Base-by-base conservation (phyloP, 2,329 filamentous ascomycete genomes). In the Fusarium pseudograminearum region DNA sequence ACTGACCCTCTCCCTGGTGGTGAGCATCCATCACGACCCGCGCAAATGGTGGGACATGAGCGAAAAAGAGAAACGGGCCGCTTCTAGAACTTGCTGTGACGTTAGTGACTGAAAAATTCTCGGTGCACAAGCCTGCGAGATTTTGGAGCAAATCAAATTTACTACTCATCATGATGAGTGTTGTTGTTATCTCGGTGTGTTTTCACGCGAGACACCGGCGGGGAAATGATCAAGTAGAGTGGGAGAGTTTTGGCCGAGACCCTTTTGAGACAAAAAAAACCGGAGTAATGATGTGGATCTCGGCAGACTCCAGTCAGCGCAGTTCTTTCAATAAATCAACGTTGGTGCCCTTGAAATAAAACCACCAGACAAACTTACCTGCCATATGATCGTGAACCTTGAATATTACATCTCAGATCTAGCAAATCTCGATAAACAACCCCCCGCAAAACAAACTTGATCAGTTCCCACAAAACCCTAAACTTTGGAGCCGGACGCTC, bases 161-260 rank as follows among this genome's bases (percentile, higher is more conserved):
- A 36, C 42, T 42, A n/a, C 14, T 30, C 36, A 48, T 30, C 36
- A 48, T 61, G 45, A 60, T 62, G 59, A 31, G 55, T 64, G 44
- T 48, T 30, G 24, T 56, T 31, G 33, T 20, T 48, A 50, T 59
- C 73, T 75, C 73, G 73, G 73, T 34, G 41, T 59, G 28, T 42
- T 73, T 74, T 75, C 41, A 65, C 61, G 70, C 73, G 73, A 74
- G 56, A 45, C 64, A 44, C 72, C 71, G 71, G 70, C 61, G 72
- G 70, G 58, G 70, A 56, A 60, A 18, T 46, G 16, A 14, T n/a
- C 12, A 36, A 28, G 31, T 47, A 56, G 51, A 63, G 31, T 41
- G 34, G 47, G 45, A 57, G 42, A 60, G 11, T 52, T 56, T 44
- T 53, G 22, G 31, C n/a, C 20, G 31, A 57, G 22, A 42, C 28